A percentile compares a stretch with the other conserved stretches of the same genome.
Conservation (phyloP, 805 yeast species). For the Candida qinlingensis region DNA sequence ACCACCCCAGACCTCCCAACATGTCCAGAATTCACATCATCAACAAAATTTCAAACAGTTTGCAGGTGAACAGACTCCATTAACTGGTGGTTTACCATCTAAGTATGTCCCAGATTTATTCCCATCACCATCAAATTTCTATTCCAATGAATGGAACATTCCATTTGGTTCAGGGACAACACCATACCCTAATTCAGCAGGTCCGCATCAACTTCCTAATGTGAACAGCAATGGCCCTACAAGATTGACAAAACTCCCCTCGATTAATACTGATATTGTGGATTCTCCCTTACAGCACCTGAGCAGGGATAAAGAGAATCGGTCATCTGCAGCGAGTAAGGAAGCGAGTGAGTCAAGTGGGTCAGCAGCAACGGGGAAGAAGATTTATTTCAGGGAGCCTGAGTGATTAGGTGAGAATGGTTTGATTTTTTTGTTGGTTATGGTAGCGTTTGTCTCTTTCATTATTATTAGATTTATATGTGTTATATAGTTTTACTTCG, state of each 20-base stretch:
- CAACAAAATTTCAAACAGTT: slow-evolving; percentile 17
- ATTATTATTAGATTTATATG: neutral
- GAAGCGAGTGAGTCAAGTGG: neutral
- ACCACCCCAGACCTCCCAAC: slow-evolving; percentile 25
- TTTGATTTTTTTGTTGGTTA: neutral
- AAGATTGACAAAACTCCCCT: slow-evolving; percentile 6
- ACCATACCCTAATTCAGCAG: slow-evolving; percentile 31
- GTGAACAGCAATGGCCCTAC: slow-evolving; percentile 4
- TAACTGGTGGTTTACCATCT: slow-evolving; percentile 64
- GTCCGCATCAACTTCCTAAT: slow-evolving; percentile 17
- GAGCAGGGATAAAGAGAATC: slow-evolving; percentile 7
- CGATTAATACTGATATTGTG: slow-evolving; percentile 4
- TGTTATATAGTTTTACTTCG: neutral
- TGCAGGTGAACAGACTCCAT: slow-evolving; percentile 62
- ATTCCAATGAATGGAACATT: slow-evolving; percentile 53
- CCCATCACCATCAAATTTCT: slow-evolving; percentile 77
- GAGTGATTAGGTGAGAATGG: neutral
- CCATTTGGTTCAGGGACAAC: slow-evolving; percentile 39
- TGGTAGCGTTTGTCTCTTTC: neutral
- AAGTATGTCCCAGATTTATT: slow-evolving; percentile 67
- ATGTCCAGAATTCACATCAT: slow-evolving; percentile 20
- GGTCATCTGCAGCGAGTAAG: neutral
- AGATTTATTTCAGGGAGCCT: slow-evolving; percentile 9
- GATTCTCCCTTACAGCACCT: slow-evolving; percentile 17
- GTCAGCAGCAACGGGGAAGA: neutral